Base-by-base conservation (phyloP, 106 monocot genomes). In the Dactylorhiza incarnata region DNA sequence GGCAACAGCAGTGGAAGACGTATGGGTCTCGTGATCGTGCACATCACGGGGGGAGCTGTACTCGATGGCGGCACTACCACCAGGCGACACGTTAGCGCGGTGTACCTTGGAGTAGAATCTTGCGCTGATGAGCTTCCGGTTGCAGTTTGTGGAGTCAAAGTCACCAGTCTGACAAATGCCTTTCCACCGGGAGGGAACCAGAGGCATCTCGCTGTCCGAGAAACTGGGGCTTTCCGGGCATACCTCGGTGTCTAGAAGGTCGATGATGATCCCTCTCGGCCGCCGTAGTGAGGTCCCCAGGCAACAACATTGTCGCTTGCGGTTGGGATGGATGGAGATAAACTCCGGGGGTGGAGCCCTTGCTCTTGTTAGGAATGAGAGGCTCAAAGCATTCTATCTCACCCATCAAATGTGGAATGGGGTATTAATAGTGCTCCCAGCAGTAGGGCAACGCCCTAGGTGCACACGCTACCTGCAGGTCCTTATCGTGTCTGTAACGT, bases 221-320 rank as follows among this genome's bases (percentile, higher is more conserved):
- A 97, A 97, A 85, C 96, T 97, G 29, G 88, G 91, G 65, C 85
- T 89, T 80, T 97, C 96, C 0, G 96, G 96, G 93, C 93, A 93
- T 25, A 97, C 86, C 2, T 93, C 96, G 19, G 93, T 96, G 68
- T 95, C 95, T 20, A 96, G 90, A 25, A 96, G 82, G 15, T 93
- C 93, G 11, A 96, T 80, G 73, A 95, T 82, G 80, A 80, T 25
- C 0, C 86, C n/a, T n/a, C 88, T 0, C 17, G 49, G 9, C 93
- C 90, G 65, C 73, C 74, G 0, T 88, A 74, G 37, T 44, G 14
- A 0, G 76, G 59, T 88, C 92, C 88, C 11, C 84, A 80, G 10
- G 81, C 85, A 15, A 56, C 77, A 0, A 79, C 52, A 0, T 73
- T 59, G n/a, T 72, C 54, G 49, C n/a, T n/a, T 71, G 22, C 78